These are phyloP conservation scores for Leccinum griseonigrum DNA, from an alignment of 1,284 basidiomycete genomes.

Conservation along the genomic window DNA sequence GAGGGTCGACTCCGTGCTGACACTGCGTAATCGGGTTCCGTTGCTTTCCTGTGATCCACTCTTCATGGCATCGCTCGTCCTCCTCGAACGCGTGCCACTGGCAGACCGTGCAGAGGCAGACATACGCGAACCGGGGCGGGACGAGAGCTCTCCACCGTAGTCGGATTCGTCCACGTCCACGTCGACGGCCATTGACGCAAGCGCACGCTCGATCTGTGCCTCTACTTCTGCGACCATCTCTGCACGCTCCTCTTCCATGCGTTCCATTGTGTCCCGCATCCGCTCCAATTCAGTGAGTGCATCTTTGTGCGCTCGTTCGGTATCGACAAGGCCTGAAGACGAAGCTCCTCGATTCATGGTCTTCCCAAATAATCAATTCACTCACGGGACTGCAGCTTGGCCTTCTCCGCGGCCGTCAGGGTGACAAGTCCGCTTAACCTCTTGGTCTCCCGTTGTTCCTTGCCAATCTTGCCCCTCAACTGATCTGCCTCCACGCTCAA, in stretches of 20 bases:
- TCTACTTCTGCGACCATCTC: constrained; percentile 88
- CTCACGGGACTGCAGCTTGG: constrained; percentile 70
- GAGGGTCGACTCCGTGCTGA: constrained; percentile 72
- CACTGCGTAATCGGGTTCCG: constrained; percentile 51
- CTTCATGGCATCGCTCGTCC: constrained; percentile 54
- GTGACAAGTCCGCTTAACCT: constrained; percentile 75
- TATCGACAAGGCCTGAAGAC: constrained; percentile 59
- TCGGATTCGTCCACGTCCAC: constrained; percentile 61
- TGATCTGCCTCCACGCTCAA: constrained; percentile 82
- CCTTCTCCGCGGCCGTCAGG: constrained; percentile 73
- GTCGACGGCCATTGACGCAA: constrained; percentile 74
- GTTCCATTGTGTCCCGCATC: constrained; percentile 78
- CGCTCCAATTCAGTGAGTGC: constrained; percentile 65
- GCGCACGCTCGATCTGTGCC: constrained; percentile 80
- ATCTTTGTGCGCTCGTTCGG: constrained; percentile 70
- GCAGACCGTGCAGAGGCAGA: constrained; percentile 45
- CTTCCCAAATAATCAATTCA: constrained; percentile 16
- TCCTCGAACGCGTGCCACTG: constrained; percentile 49
- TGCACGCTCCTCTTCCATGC: constrained; percentile 78
- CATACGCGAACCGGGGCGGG: constrained; percentile 45
- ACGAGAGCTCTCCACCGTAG: constrained; percentile 50
- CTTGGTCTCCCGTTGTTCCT: constrained; percentile 84
- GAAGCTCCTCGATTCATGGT: constrained; percentile 11
- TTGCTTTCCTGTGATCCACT: constrained; percentile 27
- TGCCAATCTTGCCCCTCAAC: constrained; percentile 78